Evolutionary conservation across 768 basidiomycete species (phyloP).

Genomic region (Mycena albidolilacea): DNA sequence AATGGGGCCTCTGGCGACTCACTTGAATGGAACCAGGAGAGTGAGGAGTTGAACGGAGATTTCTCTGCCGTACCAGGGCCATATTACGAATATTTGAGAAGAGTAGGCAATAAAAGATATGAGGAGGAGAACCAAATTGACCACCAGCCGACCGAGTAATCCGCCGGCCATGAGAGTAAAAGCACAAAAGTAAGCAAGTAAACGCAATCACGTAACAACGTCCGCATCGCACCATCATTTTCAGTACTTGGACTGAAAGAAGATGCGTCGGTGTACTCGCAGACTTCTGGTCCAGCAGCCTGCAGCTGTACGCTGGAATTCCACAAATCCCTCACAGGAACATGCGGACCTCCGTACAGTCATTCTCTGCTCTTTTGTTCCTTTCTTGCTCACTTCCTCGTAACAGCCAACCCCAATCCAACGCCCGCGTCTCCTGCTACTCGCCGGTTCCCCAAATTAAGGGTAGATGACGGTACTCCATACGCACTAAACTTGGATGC

Average conservation of each 20-base stretch:
- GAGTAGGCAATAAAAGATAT: slow-evolving; percentile 93
- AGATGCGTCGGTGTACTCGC: slow-evolving; percentile 30
- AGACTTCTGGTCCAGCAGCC: slow-evolving; percentile 10
- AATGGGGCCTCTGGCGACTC: slow-evolving; percentile 46
- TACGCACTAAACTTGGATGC: slow-evolving; percentile 16
- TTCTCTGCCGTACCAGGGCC: slow-evolving; percentile 91
- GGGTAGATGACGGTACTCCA: slow-evolving; percentile 5
- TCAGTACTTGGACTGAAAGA: neutral
- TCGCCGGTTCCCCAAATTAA: neutral
- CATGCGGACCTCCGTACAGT: slow-evolving; percentile 14
- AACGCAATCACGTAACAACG: neutral
- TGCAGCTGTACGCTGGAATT: slow-evolving; percentile 30
- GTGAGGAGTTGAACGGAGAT: slow-evolving; percentile 81
- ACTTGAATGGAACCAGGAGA: slow-evolving; percentile 95
- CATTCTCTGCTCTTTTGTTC: neutral
- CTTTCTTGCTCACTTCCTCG: neutral
- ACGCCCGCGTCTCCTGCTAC: neutral
- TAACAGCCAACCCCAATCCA: neutral
- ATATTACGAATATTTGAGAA: slow-evolving; percentile 90
- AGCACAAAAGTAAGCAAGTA: neutral
- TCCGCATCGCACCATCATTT: neutral
- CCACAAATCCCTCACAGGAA: slow-evolving; percentile 2
- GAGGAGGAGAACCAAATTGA: slow-evolving; percentile 77
- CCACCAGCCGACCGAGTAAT: slow-evolving; percentile 72
- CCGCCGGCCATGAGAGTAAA: slow-evolving; percentile 53